Evolutionary conservation across 1,139 yeast genomes (phyloP).

Genomic region (Dujonia santamariae): DNA sequence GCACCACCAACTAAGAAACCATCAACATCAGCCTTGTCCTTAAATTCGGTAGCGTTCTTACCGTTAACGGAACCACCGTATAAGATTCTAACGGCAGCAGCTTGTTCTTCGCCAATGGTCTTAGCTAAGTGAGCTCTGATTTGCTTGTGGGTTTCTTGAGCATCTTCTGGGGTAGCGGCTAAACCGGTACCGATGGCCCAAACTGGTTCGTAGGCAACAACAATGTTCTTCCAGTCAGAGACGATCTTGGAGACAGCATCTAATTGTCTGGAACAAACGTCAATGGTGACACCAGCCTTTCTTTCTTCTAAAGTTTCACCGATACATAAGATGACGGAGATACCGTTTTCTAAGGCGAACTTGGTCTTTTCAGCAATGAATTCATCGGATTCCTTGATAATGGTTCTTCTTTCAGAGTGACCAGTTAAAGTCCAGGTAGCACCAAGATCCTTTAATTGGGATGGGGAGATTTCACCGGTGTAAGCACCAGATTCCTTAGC

Average conservation of each 20-base stretch:
- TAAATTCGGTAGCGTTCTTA: constrained; percentile 85
- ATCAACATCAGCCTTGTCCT: constrained; percentile 90
- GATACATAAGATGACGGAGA: constrained; percentile 89
- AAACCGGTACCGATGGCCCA: constrained; percentile 99
- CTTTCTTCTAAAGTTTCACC: constrained; percentile 98
- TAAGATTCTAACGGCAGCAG: constrained; percentile 80
- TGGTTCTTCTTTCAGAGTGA: constrained; percentile 98
- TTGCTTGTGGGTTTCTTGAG: constrained; percentile 88
- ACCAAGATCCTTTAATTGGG: constrained; percentile 86
- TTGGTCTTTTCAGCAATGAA: constrained; percentile 92
- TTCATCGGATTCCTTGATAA: constrained; percentile 87
- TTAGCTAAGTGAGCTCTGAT: constrained; percentile 80
- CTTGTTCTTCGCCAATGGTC: constrained; percentile 75
- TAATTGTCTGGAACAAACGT: constrained; percentile 86
- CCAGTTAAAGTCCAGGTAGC: constrained; percentile 96
- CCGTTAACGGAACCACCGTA: constrained; percentile 99
- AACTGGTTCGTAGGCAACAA: constrained; percentile 98
- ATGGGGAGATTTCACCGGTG: constrained; percentile 96
- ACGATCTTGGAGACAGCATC: constrained; percentile 82
- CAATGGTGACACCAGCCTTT: constrained; percentile 80
- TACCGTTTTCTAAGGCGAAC: constrained; percentile 86
- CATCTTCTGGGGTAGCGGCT: constrained; percentile 98
- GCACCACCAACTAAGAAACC: constrained; percentile 99
- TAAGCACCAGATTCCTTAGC: constrained; percentile 89
- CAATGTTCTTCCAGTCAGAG: constrained; percentile 88